Evolutionary conservation across 106 monocot species (phyloP).

Genomic region (Vanilla planifolia): DNA sequence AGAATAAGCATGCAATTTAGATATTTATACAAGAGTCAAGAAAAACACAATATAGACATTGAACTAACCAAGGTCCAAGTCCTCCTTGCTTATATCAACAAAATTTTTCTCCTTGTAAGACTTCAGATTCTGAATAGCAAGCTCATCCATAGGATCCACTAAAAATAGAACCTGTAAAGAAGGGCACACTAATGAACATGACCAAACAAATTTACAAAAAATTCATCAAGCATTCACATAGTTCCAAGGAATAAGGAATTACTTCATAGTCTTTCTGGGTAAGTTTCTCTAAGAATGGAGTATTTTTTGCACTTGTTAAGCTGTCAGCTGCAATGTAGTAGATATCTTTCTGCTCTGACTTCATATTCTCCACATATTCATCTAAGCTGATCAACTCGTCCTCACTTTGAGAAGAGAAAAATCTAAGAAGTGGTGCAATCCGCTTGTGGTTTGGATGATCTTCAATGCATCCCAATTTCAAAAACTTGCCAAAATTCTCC

Average conservation of each 20-base stretch:
- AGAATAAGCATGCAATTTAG: too few relatives aligned
- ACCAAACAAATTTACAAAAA: neutral
- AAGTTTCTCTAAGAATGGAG: slow-evolving; percentile 89
- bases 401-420: slow-evolving; percentile 86
- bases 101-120: slow-evolving; percentile 97
- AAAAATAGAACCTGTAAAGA: slow-evolving; percentile 70
- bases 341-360: slow-evolving; percentile 88
- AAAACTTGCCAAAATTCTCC: slow-evolving; percentile 90
- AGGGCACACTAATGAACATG: slow-evolving; percentile 2
- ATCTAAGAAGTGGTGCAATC: slow-evolving; percentile 85
- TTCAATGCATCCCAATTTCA: slow-evolving; percentile 95
- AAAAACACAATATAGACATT: too few relatives aligned
- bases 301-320: slow-evolving; percentile 72
- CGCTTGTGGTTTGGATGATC: slow-evolving; percentile 93
- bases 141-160: slow-evolving; percentile 95
- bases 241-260: slow-evolving; percentile 1
- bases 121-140: slow-evolving; percentile 81
- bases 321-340: slow-evolving; percentile 92
- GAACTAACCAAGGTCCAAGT: slow-evolving; percentile 77
- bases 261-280: slow-evolving; percentile 78
- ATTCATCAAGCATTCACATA: neutral
- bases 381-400: slow-evolving; percentile 86
- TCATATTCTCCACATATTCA: slow-evolving; percentile 98
- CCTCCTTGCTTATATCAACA: slow-evolving; percentile 99
- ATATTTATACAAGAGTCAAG: too few relatives aligned